Conservation (phyloP, 2,329 filamentous ascomycete species). For the Endocalyx cinctus region DNA sequence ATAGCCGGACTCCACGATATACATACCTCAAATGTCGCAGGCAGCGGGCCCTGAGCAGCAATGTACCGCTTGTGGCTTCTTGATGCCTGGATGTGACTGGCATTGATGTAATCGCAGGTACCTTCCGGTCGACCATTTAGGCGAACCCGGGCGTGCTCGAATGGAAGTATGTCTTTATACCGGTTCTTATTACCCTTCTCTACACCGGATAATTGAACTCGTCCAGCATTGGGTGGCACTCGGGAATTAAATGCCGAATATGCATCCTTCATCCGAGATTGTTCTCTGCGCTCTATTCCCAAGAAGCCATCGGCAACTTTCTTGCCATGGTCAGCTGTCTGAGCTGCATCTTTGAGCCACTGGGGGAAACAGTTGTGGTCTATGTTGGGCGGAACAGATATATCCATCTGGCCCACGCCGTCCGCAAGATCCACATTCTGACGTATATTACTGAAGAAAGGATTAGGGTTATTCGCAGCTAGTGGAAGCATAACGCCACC, state of each 20-base stretch:
- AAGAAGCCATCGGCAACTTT: slow-evolving; percentile 79
- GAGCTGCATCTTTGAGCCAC: slow-evolving; percentile 72
- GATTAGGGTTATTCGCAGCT: slow-evolving; percentile 65
- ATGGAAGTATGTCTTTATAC: slow-evolving; percentile 97
- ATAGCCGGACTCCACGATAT: background rate
- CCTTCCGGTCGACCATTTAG: slow-evolving; percentile 63
- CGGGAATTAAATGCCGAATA: slow-evolving; percentile 48
- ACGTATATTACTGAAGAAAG: slow-evolving; percentile 93
- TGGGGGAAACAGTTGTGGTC: slow-evolving; percentile 55
- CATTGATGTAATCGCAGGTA: slow-evolving; percentile 91
- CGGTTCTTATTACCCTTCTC: slow-evolving; percentile 94
- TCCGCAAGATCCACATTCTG: slow-evolving; percentile 95
- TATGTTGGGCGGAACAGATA: slow-evolving; percentile 42
- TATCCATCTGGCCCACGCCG: slow-evolving; percentile 79
- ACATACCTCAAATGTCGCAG: slow-evolving; percentile 82
- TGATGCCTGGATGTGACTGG: slow-evolving; percentile 75
- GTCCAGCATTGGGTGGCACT: slow-evolving; percentile 29
- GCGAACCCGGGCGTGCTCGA: slow-evolving; percentile 86
- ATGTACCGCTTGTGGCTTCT: slow-evolving; percentile 91
- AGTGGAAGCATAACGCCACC: slow-evolving; percentile 82
- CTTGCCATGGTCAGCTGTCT: slow-evolving; percentile 68
- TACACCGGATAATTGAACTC: slow-evolving; percentile 79
- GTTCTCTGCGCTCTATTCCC: slow-evolving; percentile 76
- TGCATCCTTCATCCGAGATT: slow-evolving; percentile 86
- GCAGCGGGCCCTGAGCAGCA: slow-evolving; percentile 88